phyloP scores from a whole-genome alignment of 2,329 filamentous ascomycete species.

The Microdochium trichocladiopsis region DNA sequence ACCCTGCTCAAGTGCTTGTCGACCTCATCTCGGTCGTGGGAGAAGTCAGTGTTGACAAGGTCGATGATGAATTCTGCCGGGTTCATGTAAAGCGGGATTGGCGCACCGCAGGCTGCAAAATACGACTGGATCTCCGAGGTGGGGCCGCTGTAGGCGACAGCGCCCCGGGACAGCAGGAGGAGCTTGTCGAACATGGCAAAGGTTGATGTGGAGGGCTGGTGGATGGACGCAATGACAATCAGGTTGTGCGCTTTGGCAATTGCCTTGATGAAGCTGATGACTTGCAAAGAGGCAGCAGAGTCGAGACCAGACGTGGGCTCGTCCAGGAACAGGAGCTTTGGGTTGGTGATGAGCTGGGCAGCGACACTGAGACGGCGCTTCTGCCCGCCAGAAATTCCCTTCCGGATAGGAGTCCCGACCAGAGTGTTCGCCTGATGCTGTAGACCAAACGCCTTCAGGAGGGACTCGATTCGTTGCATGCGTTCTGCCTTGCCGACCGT shows the following conservation, averaged over 20 bases:
- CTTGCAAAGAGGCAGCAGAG: conserved; percentile 60
- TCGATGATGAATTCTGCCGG: conserved; percentile 77
- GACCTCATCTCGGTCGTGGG: conserved; percentile 37
- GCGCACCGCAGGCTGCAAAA: conserved; percentile 52
- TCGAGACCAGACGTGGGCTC: conserved; percentile 68
- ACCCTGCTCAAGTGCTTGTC: conserved; percentile 43
- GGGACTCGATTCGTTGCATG: conserved; percentile 52
- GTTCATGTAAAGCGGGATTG: conserved; percentile 65
- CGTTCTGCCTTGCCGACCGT: conserved; percentile 45
- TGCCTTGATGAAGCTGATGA: conserved; percentile 63
- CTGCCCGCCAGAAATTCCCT: conserved; percentile 80
- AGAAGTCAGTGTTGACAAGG: conserved; percentile 72
- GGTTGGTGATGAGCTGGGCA: conserved; percentile 72
- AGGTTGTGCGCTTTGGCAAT: conserved; percentile 59
- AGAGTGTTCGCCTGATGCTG: conserved; percentile 61
- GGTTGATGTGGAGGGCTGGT: conserved; percentile 75
- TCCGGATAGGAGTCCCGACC: conserved; percentile 75
- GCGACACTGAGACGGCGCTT: conserved; percentile 76
- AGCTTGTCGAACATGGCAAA: conserved; percentile 79
- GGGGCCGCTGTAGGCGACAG: conserved; percentile 66
- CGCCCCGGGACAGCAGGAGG: conserved; percentile 63
- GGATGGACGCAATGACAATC: conserved; percentile 75
- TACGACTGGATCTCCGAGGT: conserved; percentile 51
- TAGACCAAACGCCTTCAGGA: conserved; percentile 69
- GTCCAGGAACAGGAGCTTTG: conserved; percentile 69